Conservation (phyloP, 1,284 basidiomycete species). For the Trametes versicolor region DNA sequence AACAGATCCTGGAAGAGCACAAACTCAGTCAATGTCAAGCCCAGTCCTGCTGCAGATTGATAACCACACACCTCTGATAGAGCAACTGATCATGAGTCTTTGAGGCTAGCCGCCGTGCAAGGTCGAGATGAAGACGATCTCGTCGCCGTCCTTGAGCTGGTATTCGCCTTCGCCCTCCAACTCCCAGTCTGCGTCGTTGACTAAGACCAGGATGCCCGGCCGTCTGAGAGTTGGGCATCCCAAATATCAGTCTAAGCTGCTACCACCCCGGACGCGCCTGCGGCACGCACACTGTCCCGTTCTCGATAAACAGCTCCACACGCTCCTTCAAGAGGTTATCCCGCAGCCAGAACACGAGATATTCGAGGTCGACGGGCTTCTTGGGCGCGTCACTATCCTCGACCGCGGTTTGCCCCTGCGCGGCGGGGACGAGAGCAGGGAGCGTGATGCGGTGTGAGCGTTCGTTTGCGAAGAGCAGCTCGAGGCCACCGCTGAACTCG, state of each 20-base stretch:
- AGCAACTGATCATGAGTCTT: not conserved
- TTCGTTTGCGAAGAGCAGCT: constrained; percentile 80
- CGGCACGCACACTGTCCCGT: constrained; percentile 83
- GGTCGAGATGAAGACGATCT: constrained; percentile 96
- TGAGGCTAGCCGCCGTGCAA: constrained; percentile 80
- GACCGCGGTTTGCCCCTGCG: constrained; percentile 14
- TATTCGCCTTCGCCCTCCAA: constrained; percentile 96
- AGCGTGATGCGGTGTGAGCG: constrained; percentile 70
- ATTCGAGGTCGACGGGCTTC: constrained; percentile 73
- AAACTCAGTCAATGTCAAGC: not conserved
- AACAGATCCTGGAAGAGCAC: not conserved
- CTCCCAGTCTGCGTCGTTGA: constrained; percentile 99
- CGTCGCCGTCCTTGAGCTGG: constrained; percentile 81
- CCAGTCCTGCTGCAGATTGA: not conserved
- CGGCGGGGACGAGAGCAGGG: constrained; percentile 55
- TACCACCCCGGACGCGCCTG: not conserved
- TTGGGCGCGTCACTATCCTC: constrained; percentile 37
- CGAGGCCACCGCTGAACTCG: constrained; percentile 85
- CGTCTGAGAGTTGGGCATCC: constrained; percentile 63
- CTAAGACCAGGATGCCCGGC: constrained; percentile 93
- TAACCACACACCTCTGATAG: not conserved
- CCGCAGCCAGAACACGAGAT: constrained; percentile 84
- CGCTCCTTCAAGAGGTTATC: constrained; percentile 86
- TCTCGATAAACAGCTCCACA: constrained; percentile 91
- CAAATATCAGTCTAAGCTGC: not conserved